phyloP scores from a whole-genome alignment of 148 eudicot species.

The Cornus suecica region DNA sequence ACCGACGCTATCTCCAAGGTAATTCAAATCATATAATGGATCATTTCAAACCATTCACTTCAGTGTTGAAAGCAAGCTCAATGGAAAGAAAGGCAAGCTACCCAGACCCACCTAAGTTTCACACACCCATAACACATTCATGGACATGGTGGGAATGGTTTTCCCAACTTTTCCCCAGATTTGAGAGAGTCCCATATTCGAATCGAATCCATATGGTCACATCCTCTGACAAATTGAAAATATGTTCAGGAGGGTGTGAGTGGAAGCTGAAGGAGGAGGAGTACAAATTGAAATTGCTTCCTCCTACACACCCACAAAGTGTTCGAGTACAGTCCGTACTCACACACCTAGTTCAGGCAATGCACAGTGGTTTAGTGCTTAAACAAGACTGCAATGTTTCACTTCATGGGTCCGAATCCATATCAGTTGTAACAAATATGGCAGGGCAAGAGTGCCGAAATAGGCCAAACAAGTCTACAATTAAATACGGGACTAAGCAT shows the following conservation, averaged over 20 bases:
- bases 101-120: no score
- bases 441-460: no score
- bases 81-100: no score
- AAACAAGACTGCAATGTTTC: constrained; percentile 3
- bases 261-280: not conserved
- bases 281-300: not conserved
- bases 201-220: constrained; percentile 19
- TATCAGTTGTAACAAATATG: no score
- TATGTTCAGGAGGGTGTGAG: not conserved
- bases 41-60: no score
- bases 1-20: no score
- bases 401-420: not conserved
- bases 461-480: no score
- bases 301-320: constrained; percentile 10
- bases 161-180: not conserved
- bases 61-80: no score
- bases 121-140: no score
- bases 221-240: constrained; percentile 7
- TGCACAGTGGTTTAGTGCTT: constrained; percentile 15
- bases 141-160: no score
- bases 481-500: no score
- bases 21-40: no score
- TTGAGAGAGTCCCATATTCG: constrained; percentile 25
- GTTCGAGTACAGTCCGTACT: constrained; percentile 1
- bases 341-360: constrained; percentile 3